Evolutionary conservation across 148 eudicot genomes (phyloP), one percentile per base, ranked within the genome.

Genomic region (Oxyria digyna): DNA sequence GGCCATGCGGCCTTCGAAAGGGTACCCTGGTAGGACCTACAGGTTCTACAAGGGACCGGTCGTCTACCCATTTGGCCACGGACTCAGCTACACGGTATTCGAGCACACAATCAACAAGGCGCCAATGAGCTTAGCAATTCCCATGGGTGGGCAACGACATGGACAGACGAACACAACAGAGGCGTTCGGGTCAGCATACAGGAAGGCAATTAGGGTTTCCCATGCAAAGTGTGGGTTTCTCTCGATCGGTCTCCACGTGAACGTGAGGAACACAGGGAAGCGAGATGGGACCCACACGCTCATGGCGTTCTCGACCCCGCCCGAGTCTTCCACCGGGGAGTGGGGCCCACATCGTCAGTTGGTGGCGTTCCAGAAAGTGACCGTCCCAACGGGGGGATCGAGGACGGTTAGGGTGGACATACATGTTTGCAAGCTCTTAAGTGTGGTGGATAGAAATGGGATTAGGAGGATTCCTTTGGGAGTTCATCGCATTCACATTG

Each of bases 41-140:
- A 72, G 98, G 5, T 94, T 94, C 72, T 90, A 94, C 78, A 79
- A 83, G 8, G 98, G 98, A 6, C 92, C 90, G 0, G 78, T 81
- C 18, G 89, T 94, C 10, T 94, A 87, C 74, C 92, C 86, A 9
- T 94, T 90, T 13, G 98, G 97, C 49, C 87, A 94, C 42, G 98
- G 98, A 11, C 42, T 94, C 14, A 87, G 92, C 81, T 94, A 94
- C 87, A 77, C 96, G 3, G 74, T 62, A 17, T 90, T 90, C 67
- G 43, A 76, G 2, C 86, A 86, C 72, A 78, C 85, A 11, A 82
- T 93, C 3, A 75, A 70, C 0, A 74, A 66, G 6, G 87, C 88
- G 32, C 98, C 98, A 0, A 45, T 76, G 9, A 63, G 65, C 9
- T 55, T 89, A 3, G 55, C 81, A 0, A 73, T 92, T 4, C 91